Percentiles rank a stretch among this genome's conserved stretches.
Conservation (phyloP, 306 rosid species). For the Astragalus glycyphyllos region DNA sequence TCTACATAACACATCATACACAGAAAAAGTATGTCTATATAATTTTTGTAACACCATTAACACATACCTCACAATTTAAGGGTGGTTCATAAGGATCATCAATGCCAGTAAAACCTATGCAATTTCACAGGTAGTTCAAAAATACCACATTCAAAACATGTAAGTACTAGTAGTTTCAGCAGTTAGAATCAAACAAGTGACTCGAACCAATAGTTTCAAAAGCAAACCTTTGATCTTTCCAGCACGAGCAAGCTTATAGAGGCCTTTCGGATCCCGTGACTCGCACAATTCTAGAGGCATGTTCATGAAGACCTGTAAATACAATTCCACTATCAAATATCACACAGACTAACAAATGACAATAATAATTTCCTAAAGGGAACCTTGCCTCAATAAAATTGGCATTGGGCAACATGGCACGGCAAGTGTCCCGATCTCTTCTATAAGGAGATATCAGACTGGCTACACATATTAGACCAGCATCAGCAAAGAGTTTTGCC, state of each 20-base stretch:
- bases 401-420: slow-evolving; percentile 65
- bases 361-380: not conserved
- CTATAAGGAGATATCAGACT: slow-evolving; percentile 86
- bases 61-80: slow-evolving; percentile 74
- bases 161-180: not conserved
- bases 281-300: slow-evolving; percentile 81
- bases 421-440: slow-evolving; percentile 75
- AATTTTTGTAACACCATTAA: slow-evolving; percentile 26
- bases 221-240: slow-evolving; percentile 82
- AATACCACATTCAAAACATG: slow-evolving; percentile 10
- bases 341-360: slow-evolving; percentile 35
- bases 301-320: slow-evolving; percentile 81
- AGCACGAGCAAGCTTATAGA: slow-evolving; percentile 88
- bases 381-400: slow-evolving; percentile 77
- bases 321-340: slow-evolving; percentile 37
- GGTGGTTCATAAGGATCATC: slow-evolving; percentile 91
- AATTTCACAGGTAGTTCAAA: slow-evolving; percentile 19
- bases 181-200: too few relatives aligned
- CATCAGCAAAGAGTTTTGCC: slow-evolving; percentile 82
- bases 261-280: slow-evolving; percentile 85
- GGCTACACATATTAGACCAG: slow-evolving; percentile 77
- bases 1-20: slow-evolving; percentile 1
- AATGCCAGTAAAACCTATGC: slow-evolving; percentile 83
- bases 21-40: not conserved
- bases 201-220: not conserved